Percentiles rank a stretch among this genome's conserved stretches.
These are phyloP conservation scores for Conidiobolus coronatus DNA, from an alignment of 371 early-diverging fungal genomes.

Conservation along the genomic window DNA sequence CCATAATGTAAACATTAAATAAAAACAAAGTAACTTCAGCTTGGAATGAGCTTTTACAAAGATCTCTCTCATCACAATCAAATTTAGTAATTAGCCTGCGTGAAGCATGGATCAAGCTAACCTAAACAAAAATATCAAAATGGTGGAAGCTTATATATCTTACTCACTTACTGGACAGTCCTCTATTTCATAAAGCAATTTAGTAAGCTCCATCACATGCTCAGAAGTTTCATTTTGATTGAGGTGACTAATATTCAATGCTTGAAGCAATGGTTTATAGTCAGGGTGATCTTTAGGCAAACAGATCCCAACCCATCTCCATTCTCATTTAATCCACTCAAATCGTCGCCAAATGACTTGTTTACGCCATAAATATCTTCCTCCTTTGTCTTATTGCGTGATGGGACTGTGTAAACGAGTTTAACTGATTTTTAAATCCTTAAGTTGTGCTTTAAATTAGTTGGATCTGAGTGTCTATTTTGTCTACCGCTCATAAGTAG, in stretches of 20 bases:
- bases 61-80: slow-evolving; percentile 1
- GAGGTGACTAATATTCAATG: slow-evolving; percentile 1
- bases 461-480: no score
- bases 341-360: no score
- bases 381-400: no score
- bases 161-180: slow-evolving; percentile 3
- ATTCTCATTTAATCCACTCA: no score
- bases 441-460: no score
- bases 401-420: no score
- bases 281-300: slow-evolving; percentile 4
- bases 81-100: slow-evolving; percentile 1
- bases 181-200: not conserved
- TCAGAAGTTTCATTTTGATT: not conserved
- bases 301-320: no score
- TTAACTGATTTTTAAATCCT: no score
- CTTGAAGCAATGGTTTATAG: not conserved
- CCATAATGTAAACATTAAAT: slow-evolving; percentile 1
- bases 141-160: not conserved
- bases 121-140: not conserved
- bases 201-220: not conserved
- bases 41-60: not conserved
- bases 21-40: not conserved
- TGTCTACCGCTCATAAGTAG: no score
- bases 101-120: slow-evolving; percentile 1
- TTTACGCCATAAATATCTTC: no score